Percentiles rank a stretch among this genome's conserved stretches.
phyloP scores from a whole-genome alignment of 768 basidiomycete species.

The Grammothele lineata region DNA sequence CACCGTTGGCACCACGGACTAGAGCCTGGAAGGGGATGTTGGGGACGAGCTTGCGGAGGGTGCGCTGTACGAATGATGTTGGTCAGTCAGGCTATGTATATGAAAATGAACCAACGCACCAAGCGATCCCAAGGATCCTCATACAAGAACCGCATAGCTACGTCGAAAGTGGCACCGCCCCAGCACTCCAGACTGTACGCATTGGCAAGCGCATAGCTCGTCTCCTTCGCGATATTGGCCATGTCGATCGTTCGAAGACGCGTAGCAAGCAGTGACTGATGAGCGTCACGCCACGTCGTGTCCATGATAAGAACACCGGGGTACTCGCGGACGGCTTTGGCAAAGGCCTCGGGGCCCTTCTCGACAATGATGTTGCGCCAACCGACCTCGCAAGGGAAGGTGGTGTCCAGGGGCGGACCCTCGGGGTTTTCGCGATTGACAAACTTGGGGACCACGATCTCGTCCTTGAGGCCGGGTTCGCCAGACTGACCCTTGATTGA shows the following conservation, averaged over 20 bases:
- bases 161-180: conserved; percentile 99
- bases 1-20: conserved; percentile 97
- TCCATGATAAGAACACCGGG: conserved; percentile 96
- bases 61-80: conserved; percentile 48
- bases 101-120: conserved; percentile 38
- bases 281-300: conserved; percentile 99
- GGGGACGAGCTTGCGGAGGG: conserved; percentile 91
- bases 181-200: conserved; percentile 98
- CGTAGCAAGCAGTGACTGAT: conserved; percentile 96
- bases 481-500: conserved; percentile 96
- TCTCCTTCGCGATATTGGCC: conserved; percentile 98
- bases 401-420: conserved; percentile 71
- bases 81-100: not conserved
- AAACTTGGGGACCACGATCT: conserved; percentile 79
- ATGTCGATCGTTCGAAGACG: conserved; percentile 95
- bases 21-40: conserved; percentile 99
- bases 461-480: conserved; percentile 90
- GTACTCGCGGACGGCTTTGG: conserved; percentile 95
- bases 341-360: conserved; percentile 96
- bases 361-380: conserved; percentile 99
- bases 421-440: conserved; percentile 74
- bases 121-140: conserved; percentile 99
- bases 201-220: conserved; percentile 90
- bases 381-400: conserved; percentile 78
- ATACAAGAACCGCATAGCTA: conserved; percentile 98